These are phyloP conservation scores for Amanita jacksonii DNA, from an alignment of 768 basidiomycete species.

Conservation along the genomic window DNA sequence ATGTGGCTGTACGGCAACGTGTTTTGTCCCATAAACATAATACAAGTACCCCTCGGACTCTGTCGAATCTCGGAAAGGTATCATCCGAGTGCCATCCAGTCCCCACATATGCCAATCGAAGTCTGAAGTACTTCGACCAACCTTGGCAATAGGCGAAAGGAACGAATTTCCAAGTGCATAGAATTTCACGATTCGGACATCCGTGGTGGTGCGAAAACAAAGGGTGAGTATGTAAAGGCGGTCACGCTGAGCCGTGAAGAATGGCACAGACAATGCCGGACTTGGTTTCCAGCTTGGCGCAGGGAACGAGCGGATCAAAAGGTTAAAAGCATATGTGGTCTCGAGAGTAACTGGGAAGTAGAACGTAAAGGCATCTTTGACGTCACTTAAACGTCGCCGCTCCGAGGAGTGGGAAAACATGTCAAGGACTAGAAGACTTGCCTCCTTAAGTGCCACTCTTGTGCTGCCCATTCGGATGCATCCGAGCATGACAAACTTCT, in stretches of 20 bases:
- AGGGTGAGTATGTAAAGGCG: no score
- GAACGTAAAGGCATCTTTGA: no score
- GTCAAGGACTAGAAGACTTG: no score
- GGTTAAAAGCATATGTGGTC: no score
- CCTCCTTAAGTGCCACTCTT: conserved; percentile 17
- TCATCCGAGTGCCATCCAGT: conserved; percentile 33
- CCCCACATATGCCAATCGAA: conserved; percentile 47
- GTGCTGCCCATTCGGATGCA: conserved; percentile 19
- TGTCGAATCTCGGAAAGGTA: conserved; percentile 15
- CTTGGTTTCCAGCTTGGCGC: no score
- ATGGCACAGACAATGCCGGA: no score
- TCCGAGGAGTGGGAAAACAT: no score
- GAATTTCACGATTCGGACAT: conserved; percentile 37
- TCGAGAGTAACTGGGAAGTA: no score
- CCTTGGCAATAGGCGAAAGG: conserved; percentile 26
- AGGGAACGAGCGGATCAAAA: no score
- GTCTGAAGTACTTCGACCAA: conserved; percentile 5
- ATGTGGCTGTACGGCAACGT: conserved; percentile 16
- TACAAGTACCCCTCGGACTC: no score
- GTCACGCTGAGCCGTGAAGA: no score
- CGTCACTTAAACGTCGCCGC: no score
- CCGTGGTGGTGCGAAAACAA: conserved; percentile 18
- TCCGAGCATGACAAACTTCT: conserved; percentile 28
- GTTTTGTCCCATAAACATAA: conserved; percentile 43
- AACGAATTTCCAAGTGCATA: conserved; percentile 31